Base-by-base conservation (phyloP, 23 red algal genomes). In the Cyanidiococcus yangmingshanensis region DNA sequence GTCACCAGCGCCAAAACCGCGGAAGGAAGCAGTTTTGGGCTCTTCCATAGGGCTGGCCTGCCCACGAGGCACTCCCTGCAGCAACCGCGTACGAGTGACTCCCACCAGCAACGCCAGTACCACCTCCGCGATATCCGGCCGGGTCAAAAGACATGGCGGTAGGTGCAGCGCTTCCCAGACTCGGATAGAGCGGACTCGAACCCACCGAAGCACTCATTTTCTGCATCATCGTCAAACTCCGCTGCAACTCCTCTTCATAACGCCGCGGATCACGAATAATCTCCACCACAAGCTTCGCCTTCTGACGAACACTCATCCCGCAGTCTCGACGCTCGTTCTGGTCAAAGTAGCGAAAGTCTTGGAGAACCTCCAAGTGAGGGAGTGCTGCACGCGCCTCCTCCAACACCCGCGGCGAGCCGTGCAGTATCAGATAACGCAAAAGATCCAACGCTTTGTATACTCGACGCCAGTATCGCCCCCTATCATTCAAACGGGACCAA, bases 381-480 rank as follows among this genome's bases (percentile, higher is more conserved):
- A 87, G 33, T 1, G 80, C 89, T 26, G 68, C 76, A 38, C 87
- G 79, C 15, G 89, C 86, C 74, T 96, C 92, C 34, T 84, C 74
- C 15, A 82, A 25, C 39, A 83, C 84, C 29, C 87, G 77, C 15
- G 87, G 74, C 38, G 79, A 79, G 58, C 92, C 92, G 80, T 96
- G 87, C 76, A 96, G 83, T 30, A 84, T 29, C 40, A 90, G 50
- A 63, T 88, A 82, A 40, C 82, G 74, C 58, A 96, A 39, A 15
- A 96, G 71, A 35, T 96, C 92, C 1, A 96, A 59, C 0, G 83
- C 83, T 41, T 96, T 96, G 58, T 90, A 96, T 41, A 96, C 92
- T 26, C 88, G 83, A 18, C 87, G 78, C 87, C 92, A 90, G 18
- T 85, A 82, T 29, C 68, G 78, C 34, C 78, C 78, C 39, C 74